Evolutionary conservation across 768 basidiomycete species (phyloP).

Genomic region (Sporobolomyces roseus): DNA sequence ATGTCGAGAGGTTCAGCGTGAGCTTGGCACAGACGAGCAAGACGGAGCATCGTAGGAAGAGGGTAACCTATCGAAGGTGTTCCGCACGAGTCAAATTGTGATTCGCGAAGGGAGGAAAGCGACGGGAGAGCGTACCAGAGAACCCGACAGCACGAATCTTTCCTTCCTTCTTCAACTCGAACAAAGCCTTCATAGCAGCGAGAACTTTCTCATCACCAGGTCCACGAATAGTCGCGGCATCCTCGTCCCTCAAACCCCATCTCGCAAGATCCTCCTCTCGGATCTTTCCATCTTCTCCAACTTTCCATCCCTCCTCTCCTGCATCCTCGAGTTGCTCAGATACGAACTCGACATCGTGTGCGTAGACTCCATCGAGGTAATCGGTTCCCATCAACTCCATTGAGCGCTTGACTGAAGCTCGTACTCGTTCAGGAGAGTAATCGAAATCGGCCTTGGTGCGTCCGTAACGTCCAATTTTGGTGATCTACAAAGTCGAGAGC

Average conservation of each 20-base stretch:
- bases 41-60: constrained; percentile 74
- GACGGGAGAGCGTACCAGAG: constrained; percentile 66
- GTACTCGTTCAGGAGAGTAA: constrained; percentile 64
- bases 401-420: constrained; percentile 57
- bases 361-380: constrained; percentile 72
- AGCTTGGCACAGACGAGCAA: constrained; percentile 64
- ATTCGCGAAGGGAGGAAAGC: constrained; percentile 46
- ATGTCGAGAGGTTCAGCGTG: constrained; percentile 70
- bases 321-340: constrained; percentile 32
- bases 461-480: constrained; percentile 80
- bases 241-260: constrained; percentile 64
- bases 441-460: constrained; percentile 59
- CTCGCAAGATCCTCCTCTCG: constrained; percentile 54
- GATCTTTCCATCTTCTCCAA: constrained; percentile 31
- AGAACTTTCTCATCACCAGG: constrained; percentile 70
- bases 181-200: constrained; percentile 63
- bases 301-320: constrained; percentile 25
- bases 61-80: constrained; percentile 61
- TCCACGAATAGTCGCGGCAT: constrained; percentile 60
- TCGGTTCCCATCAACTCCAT: constrained; percentile 65
- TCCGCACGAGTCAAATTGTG: too few relatives aligned
- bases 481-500: constrained; percentile 52
- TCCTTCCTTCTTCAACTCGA: constrained; percentile 67
- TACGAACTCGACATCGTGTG: constrained; percentile 72
- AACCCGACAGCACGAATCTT: constrained; percentile 71